Evolutionary conservation across 441 rosid species (phyloP).

Genomic region (Bruguiera hainesii): DNA sequence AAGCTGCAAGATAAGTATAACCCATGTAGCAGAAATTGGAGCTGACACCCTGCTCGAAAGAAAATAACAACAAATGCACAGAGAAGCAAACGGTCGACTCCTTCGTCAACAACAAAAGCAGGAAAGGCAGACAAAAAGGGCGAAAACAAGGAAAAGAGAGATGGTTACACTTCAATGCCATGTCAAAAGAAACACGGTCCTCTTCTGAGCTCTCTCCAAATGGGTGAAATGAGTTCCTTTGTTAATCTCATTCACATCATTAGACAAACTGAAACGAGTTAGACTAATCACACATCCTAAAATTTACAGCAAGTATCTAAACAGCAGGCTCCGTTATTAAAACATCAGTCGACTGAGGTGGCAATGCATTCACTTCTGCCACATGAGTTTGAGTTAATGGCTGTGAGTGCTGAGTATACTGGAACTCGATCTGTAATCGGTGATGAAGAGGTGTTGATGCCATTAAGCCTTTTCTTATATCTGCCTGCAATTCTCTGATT

Average conservation of each 20-base stretch:
- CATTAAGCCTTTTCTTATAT: constrained; percentile 71
- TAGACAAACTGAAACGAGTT: not conserved
- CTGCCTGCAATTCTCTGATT: constrained; percentile 70
- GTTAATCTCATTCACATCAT: not conserved
- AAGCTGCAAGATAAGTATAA: too few species aligned
- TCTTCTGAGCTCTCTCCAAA: not conserved
- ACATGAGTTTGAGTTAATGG: not conserved
- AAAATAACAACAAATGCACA: not conserved
- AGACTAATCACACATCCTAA: constrained; percentile 20
- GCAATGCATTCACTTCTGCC: constrained; percentile 18
- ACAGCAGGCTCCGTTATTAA: constrained; percentile 3
- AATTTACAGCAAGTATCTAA: constrained; percentile 27
- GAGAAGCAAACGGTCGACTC: not conserved
- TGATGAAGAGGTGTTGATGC: constrained; percentile 67
- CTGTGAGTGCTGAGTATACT: constrained; percentile 46
- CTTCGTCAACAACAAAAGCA: not conserved
- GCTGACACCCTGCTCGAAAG: too few species aligned
- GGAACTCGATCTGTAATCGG: constrained; percentile 80
- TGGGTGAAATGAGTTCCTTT: not conserved
- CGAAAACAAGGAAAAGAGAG: not conserved
- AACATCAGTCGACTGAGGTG: not conserved
- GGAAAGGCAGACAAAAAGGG: not conserved
- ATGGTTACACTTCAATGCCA: not conserved
- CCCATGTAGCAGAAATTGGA: not conserved
- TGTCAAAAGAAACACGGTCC: not conserved